These are phyloP conservation scores for Wickerhamiella nectarea DNA, from an alignment of 805 yeast species.

Conservation along the genomic window DNA sequence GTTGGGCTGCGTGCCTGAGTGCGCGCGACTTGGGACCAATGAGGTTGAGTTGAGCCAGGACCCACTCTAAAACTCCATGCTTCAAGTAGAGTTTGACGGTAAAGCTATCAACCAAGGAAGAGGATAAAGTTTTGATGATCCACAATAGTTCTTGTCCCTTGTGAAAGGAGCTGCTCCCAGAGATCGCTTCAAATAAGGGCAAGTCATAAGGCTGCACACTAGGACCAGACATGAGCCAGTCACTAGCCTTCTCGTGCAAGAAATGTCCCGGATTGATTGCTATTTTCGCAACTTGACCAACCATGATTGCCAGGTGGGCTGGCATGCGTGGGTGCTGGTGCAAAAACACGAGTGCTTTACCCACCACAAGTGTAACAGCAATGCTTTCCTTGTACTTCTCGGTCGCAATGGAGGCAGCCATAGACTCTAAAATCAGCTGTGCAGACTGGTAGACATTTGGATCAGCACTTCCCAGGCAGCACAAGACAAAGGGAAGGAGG, in stretches of 20 bases:
- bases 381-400: conserved; percentile 18
- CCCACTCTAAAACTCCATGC: conserved; percentile 54
- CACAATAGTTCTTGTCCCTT: conserved; percentile 48
- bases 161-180: conserved; percentile 21
- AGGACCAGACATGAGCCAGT: conserved; percentile 51
- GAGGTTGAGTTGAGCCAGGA: conserved; percentile 30
- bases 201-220: conserved; percentile 30
- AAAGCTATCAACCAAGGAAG: conserved; percentile 33
- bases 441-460: conserved; percentile 28
- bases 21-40: conserved; percentile 10
- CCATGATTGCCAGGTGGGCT: conserved; percentile 39
- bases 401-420: conserved; percentile 25
- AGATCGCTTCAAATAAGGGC: conserved; percentile 28
- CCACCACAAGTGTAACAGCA: conserved; percentile 14
- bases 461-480: conserved; percentile 13
- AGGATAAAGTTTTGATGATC: conserved; percentile 40
- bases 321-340: conserved; percentile 21
- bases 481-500: conserved; percentile 38
- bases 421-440: conserved; percentile 34
- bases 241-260: conserved; percentile 55
- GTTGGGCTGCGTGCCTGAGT: conserved; percentile 10
- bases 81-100: conserved; percentile 44
- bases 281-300: conserved; percentile 44
- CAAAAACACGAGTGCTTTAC: conserved; percentile 12
- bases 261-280: conserved; percentile 58